Evolutionary conservation across 495 filamentous ascomycete genomes (phyloP), one percentile per base, ranked within the genome.

Genomic region (Penicillium cataractarum): DNA sequence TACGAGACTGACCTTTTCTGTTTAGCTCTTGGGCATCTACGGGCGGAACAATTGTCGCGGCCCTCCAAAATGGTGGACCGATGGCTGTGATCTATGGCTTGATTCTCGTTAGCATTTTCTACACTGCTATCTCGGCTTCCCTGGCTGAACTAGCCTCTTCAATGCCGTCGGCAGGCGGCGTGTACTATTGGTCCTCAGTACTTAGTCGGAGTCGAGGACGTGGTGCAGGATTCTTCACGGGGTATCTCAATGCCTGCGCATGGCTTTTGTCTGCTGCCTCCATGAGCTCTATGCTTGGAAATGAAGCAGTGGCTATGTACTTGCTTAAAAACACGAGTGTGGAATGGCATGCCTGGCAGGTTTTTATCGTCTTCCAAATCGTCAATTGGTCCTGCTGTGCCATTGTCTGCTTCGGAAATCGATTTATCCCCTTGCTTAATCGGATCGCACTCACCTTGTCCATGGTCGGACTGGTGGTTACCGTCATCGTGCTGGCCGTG

Each of bases 121-220:
- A 81, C 57, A 71, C 74, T 0, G 64, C 77, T 9, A 79, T 80
- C 37, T 78, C 75, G 0, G 76, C 78, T 12, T 82, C 79, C 15
- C 73, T 87, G 21, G 82, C 82, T 8, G 81, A 92, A 76, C 80
- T 94, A 49, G 88, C 92, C 12, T 93, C 90, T 1, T 83, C 89
- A 1, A 90, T 95, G 65, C 91, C 91, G 1, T 92, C 90, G 0
- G 84, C 87, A 8, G 89, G 87, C n/a, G 90, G 91, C 40, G 91
- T 92, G 7, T 92, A 92, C 71, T 90, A 93, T 72, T 92, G 90
- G 90, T 89, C 89, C 0, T 87, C 88, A 0, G 82, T 92, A 3
- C 84, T 90, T 4, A 90, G 90, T 2, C 83, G 81, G 1, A 81
- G 74, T 27, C 86, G 81, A 58, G 90, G 90, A 17, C 79, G 87